Percentiles rank a stretch among this genome's conserved stretches.
These are phyloP conservation scores for Hortaea sp. DNA, from an alignment of 2,329 filamentous ascomycete species.

Conservation along the genomic window DNA sequence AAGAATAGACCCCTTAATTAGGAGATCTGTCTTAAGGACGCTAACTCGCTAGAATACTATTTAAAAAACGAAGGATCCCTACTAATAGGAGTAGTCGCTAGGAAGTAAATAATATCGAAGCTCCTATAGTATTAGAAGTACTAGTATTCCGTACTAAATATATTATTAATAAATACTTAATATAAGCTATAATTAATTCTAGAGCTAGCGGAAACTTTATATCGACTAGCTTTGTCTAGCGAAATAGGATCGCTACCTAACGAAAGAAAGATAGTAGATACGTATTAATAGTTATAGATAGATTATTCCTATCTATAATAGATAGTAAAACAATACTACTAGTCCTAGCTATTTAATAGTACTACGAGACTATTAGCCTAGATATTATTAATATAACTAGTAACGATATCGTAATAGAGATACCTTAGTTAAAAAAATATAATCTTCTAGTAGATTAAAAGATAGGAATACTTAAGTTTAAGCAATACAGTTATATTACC, in stretches of 20 bases:
- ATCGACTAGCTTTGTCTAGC: neutral
- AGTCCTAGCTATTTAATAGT: constrained; percentile 4
- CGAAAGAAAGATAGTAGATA: constrained; percentile 6
- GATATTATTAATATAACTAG: constrained; percentile 8
- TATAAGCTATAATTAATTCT: constrained; percentile 6
- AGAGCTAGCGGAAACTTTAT: constrained; percentile 9
- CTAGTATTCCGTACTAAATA: constrained; percentile 3
- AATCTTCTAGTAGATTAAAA: constrained; percentile 7
- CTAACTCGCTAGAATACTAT: neutral
- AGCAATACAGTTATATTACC: constrained; percentile 4
- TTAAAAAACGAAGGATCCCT: neutral
- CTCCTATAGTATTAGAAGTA: constrained; percentile 1
- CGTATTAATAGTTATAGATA: constrained; percentile 5
- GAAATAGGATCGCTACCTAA: constrained; percentile 6
- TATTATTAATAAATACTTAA: constrained; percentile 3
- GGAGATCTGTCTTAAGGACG: too few species aligned
- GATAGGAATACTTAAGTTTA: constrained; percentile 9
- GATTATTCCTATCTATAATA: constrained; percentile 6
- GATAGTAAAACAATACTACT: constrained; percentile 7
- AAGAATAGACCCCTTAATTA: too few species aligned
- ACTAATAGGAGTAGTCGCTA: constrained; percentile 1
- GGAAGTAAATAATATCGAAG: neutral
- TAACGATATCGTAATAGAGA: constrained; percentile 8
- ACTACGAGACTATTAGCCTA: constrained; percentile 8
- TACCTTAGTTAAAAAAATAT: constrained; percentile 8